Percentiles rank a stretch among this genome's conserved stretches.
These are phyloP conservation scores for Pleurotus sapidus DNA, from an alignment of 768 basidiomycete species.

Conservation along the genomic window DNA sequence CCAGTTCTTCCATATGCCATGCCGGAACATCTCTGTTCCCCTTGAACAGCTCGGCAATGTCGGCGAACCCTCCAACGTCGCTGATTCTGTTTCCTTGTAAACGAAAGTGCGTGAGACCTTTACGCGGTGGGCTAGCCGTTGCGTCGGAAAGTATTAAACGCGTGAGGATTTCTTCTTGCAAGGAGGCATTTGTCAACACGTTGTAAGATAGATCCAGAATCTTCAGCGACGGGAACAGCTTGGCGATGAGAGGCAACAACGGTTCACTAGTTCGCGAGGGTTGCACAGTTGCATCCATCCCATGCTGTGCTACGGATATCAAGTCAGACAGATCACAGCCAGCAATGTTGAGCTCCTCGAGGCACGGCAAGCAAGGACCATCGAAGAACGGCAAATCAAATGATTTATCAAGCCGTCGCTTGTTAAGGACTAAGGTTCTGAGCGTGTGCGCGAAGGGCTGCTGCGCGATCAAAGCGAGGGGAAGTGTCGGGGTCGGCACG, in stretches of 20 bases:
- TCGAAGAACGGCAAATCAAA: conserved; percentile 47
- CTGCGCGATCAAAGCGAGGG: conserved; percentile 55
- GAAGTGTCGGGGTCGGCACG: conserved; percentile 66
- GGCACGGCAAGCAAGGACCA: conserved; percentile 48
- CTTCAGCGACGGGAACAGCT: conserved; percentile 67
- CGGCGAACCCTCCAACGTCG: conserved; percentile 59
- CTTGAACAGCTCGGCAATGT: conserved; percentile 61
- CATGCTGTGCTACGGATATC: conserved; percentile 43
- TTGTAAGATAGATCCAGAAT: conserved; percentile 81
- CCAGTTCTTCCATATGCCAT: conserved; percentile 82
- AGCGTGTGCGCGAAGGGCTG: conserved; percentile 63
- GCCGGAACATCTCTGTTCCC: conserved; percentile 56
- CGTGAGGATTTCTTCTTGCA: conserved; percentile 46
- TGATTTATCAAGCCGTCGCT: conserved; percentile 64
- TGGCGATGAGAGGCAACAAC: conserved; percentile 55
- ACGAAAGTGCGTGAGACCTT: conserved; percentile 63
- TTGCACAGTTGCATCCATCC: conserved; percentile 26
- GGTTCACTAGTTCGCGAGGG: conserved; percentile 47
- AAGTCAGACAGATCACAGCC: conserved; percentile 67
- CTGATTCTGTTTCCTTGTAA: conserved; percentile 68
- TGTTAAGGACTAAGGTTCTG: conserved; percentile 55
- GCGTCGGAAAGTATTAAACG: conserved; percentile 48
- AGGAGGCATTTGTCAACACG: conserved; percentile 48
- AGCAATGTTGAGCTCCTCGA: conserved; percentile 76
- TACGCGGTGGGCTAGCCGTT: conserved; percentile 21